Evolutionary conservation across 768 basidiomycete genomes (phyloP), one percentile per base, ranked within the genome.

Genomic region (Pleurotus citrinopileatus): DNA sequence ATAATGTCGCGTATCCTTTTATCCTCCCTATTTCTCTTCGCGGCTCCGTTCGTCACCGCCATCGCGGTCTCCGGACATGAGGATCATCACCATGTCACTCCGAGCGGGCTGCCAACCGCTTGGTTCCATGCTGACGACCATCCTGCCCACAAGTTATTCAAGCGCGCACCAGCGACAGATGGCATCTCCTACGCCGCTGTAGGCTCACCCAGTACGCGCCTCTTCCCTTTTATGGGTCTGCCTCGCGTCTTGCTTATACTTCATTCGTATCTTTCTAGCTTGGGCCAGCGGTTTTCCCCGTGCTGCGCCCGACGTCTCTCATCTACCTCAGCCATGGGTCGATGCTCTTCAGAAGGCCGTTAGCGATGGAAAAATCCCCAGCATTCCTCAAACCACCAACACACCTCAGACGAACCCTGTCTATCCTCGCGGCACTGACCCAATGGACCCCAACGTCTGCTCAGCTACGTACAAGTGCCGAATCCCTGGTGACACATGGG

Each of bases 401-500:
- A 60, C 60, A 0, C 65, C 70, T 10, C 61, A 65, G 6, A 57
- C 61, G 2, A 77, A 74, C 53, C 78, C 78, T 1, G 66, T 68
- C 1, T 82, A 82, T 60, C 80, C 76, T 42, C 54, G 61, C 25
- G 77, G 78, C 57, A 42, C 69, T 57, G 72, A 79, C 57, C 75
- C 74, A 25, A 71, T 58, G 40, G 71, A 82, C 58, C 65, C 76
- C 6, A 59, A 73, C 5, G 77, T 96, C 57, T 96, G 93, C 70
- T 92, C 91, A 2, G 77, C 86, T 20, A 88, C 87, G 0, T 86
- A 82, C 71, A 80, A 84, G 62, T 94, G 91, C 66, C 63, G 64
- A 42, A 76, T 73, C 37, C 59, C 75, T 3, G 83, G 78, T 9
- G 89, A 91, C 58, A 63, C 91, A 45, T 87, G 86, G 82, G 82